A percentile compares a stretch with the other conserved stretches of the same genome.
These are phyloP conservation scores for Cylindrotheca closterium DNA, from an alignment of 108 stramenopile genomes.

Conservation along the genomic window DNA sequence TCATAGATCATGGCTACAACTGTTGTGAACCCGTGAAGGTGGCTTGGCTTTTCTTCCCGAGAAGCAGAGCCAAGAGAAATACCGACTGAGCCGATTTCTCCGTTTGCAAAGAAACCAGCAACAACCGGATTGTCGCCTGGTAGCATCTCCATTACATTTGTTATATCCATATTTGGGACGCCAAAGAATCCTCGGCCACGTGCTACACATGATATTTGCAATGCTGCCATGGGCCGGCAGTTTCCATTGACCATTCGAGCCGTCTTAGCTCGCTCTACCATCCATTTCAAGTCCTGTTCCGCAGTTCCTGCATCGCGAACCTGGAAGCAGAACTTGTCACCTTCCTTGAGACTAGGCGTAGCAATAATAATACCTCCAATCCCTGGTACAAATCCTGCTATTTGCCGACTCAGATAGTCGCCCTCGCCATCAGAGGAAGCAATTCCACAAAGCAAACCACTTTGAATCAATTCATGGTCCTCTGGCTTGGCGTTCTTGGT, in stretches of 20 bases:
- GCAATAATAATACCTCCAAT: slow-evolving; percentile 18
- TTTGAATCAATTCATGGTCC: background rate
- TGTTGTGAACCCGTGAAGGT: slow-evolving; percentile 28
- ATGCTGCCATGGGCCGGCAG: slow-evolving; percentile 12
- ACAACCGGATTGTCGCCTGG: background rate
- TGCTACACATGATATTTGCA: slow-evolving; percentile 34
- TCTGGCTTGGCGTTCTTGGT: slow-evolving; percentile 1
- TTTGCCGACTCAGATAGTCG: slow-evolving; percentile 22
- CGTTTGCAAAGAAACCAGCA: slow-evolving; percentile 41
- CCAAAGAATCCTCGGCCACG: slow-evolving; percentile 30
- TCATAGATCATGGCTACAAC: slow-evolving; percentile 34
- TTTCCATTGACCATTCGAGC: slow-evolving; percentile 24
- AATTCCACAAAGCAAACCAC: slow-evolving; percentile 9
- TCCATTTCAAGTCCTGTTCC: slow-evolving; percentile 13
- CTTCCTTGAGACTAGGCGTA: slow-evolving; percentile 8
- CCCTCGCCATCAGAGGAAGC: background rate
- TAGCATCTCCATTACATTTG: slow-evolving; percentile 2
- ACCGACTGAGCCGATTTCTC: slow-evolving; percentile 31
- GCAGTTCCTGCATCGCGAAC: slow-evolving; percentile 14
- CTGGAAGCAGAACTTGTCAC: slow-evolving; percentile 29
- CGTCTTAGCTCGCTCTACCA: slow-evolving; percentile 24
- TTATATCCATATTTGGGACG: slow-evolving; percentile 25
- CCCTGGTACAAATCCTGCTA: slow-evolving; percentile 27
- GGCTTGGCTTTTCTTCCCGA: slow-evolving; percentile 4
- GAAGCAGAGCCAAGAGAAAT: slow-evolving; percentile 7